A percentile compares a stretch with the other conserved stretches of the same genome.
Evolutionary conservation across 805 yeast genomes (phyloP).

Genomic region (Lipomyces yamanashiensis): DNA sequence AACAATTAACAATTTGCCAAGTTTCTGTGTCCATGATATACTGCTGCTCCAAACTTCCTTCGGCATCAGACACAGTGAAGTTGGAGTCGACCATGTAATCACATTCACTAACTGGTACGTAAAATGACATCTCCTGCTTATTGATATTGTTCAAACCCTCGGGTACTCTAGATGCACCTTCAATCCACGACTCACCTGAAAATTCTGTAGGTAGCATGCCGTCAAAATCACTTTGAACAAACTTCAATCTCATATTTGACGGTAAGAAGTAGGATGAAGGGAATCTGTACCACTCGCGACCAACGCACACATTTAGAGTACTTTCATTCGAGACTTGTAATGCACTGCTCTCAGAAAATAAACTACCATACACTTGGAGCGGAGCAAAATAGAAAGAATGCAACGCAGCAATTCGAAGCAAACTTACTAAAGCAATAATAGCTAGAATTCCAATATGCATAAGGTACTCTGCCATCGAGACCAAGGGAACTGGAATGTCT

Average conservation of each 20-base stretch:
- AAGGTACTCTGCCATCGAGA: not conserved
- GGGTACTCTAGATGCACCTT: conserved; percentile 54
- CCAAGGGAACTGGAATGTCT: not conserved
- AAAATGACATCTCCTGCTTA: conserved; percentile 62
- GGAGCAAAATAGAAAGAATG: conserved; percentile 76
- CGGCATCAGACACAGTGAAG: conserved; percentile 18
- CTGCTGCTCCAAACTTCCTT: conserved; percentile 20
- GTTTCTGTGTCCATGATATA: conserved; percentile 19
- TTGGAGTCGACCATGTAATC: conserved; percentile 67
- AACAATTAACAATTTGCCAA: conserved; percentile 26
- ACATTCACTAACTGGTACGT: conserved; percentile 56
- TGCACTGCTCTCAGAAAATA: conserved; percentile 30
- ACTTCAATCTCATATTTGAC: conserved; percentile 63
- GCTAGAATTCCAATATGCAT: conserved; percentile 1
- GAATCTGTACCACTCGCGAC: conserved; percentile 92
- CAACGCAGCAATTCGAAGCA: conserved; percentile 63
- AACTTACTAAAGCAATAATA: not conserved
- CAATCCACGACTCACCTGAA: conserved; percentile 42
- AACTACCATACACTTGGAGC: conserved; percentile 56
- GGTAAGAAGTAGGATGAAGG: conserved; percentile 87
- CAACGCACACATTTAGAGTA: conserved; percentile 70
- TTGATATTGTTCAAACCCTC: conserved; percentile 76
- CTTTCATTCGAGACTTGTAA: not conserved
- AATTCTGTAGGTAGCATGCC: conserved; percentile 92
- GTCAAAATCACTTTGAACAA: conserved; percentile 76